phyloP scores from a whole-genome alignment of 1,139 yeast genomes.

The Sugiyamaella sp. region DNA sequence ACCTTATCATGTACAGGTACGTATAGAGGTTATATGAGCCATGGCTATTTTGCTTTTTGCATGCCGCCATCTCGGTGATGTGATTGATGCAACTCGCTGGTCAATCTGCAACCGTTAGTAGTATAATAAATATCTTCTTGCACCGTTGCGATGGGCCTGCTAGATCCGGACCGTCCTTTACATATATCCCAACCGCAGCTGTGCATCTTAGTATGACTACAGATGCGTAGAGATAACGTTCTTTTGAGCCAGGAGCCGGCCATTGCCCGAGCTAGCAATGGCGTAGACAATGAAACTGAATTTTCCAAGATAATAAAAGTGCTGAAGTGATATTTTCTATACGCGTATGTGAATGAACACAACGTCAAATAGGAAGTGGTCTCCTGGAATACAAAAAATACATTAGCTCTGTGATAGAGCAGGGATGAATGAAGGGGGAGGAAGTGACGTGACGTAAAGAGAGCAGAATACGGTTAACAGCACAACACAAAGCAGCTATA shows the following conservation, averaged over 20 bases:
- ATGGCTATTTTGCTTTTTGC: neutral
- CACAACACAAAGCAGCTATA: too few species aligned
- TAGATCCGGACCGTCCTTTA: neutral
- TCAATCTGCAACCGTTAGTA: neutral
- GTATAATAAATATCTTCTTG: neutral
- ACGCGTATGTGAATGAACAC: too few species aligned
- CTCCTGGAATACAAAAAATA: too few species aligned
- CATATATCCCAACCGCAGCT: neutral
- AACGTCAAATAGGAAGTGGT: too few species aligned
- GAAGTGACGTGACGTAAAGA: too few species aligned
- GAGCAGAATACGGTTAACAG: too few species aligned
- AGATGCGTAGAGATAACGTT: neutral
- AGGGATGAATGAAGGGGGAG: too few species aligned
- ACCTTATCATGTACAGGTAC: neutral
- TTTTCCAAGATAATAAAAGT: neutral
- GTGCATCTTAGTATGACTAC: too few species aligned
- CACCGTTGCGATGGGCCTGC: slow-evolving; percentile 2
- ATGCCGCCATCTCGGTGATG: neutral
- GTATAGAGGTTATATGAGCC: neutral
- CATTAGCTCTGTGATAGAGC: too few species aligned
- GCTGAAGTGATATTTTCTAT: too few species aligned
- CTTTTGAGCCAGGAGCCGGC: neutral
- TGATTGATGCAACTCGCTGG: neutral
- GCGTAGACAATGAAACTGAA: neutral
- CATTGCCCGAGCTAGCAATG: neutral